These are phyloP conservation scores for Chrysoporthe puriensis DNA, from an alignment of 2,329 filamentous ascomycete genomes.

Conservation along the genomic window DNA sequence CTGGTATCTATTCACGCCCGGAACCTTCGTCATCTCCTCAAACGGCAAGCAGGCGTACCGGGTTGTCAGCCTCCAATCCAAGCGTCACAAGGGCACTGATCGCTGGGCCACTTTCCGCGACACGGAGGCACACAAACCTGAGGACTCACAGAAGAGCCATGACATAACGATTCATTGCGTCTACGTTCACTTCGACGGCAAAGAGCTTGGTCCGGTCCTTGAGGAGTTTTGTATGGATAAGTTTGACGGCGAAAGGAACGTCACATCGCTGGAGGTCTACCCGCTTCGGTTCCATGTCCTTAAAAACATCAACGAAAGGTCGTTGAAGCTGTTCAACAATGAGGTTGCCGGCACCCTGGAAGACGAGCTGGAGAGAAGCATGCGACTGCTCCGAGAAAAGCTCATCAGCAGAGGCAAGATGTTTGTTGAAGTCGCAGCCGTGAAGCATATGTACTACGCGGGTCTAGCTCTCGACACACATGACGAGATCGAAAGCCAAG, in stretches of 20 bases:
- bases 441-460: slow-evolving; percentile 35
- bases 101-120: not conserved
- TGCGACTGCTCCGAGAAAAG: too few relatives aligned
- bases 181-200: slow-evolving; percentile 40
- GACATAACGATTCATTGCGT: slow-evolving; percentile 25
- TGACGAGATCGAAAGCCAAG: slow-evolving; percentile 37
- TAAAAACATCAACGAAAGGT: not conserved
- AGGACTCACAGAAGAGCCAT: not conserved
- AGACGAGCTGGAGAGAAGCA: not conserved
- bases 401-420: slow-evolving; percentile 16
- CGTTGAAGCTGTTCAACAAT: too few relatives aligned
- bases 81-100: slow-evolving; percentile 18
- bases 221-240: slow-evolving; percentile 31
- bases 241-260: slow-evolving; percentile 35
- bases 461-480: slow-evolving; percentile 27
- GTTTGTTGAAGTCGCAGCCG: slow-evolving; percentile 19
- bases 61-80: slow-evolving; percentile 28
- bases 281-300: slow-evolving; percentile 31
- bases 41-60: slow-evolving; percentile 34
- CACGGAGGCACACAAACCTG: not conserved
- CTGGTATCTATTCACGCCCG: slow-evolving; percentile 37
- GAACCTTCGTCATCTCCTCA: slow-evolving; percentile 31
- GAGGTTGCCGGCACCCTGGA: too few relatives aligned
- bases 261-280: slow-evolving; percentile 35
- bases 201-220: slow-evolving; percentile 34